Conservation (phyloP, 768 basidiomycete genomes). For the Termitomyces sp. region DNA sequence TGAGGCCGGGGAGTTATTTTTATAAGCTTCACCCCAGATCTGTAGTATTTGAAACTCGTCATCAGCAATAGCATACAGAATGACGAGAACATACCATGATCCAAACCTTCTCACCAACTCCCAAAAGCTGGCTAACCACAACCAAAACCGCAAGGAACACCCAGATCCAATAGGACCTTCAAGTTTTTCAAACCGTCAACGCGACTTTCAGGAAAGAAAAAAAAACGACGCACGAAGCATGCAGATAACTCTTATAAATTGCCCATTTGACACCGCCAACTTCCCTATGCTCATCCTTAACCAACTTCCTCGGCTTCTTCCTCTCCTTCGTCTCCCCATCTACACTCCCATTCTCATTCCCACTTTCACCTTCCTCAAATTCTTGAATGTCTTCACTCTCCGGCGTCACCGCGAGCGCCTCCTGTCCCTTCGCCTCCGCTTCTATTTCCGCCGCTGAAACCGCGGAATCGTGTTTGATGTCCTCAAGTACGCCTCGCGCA, state of each 20-base stretch:
- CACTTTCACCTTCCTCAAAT: conserved; percentile 2
- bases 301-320: conserved; percentile 67
- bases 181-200: background rate
- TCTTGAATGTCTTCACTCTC: conserved; percentile 9
- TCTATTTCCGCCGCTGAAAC: conserved; percentile 23
- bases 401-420: background rate
- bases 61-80: background rate
- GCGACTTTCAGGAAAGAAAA: background rate
- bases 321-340: conserved; percentile 19
- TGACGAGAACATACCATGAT: conserved; percentile 45
- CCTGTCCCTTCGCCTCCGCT: conserved; percentile 40
- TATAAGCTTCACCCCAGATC: conserved; percentile 69
- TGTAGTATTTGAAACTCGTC: conserved; percentile 12
- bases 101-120: conserved; percentile 65
- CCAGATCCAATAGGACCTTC: conserved; percentile 68
- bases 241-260: conserved; percentile 62
- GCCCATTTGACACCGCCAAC: conserved; percentile 79
- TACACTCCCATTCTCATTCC: conserved; percentile 20
- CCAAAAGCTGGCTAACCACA: conserved; percentile 44
- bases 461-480: conserved; percentile 39
- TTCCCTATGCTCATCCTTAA: conserved; percentile 81
- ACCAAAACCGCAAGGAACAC: conserved; percentile 43
- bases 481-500: conserved; percentile 53
- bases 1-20: conserved; percentile 16
- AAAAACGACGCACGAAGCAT: conserved; percentile 52